phyloP scores from a whole-genome alignment of 805 yeast genomes.

The Candida caryicola region DNA sequence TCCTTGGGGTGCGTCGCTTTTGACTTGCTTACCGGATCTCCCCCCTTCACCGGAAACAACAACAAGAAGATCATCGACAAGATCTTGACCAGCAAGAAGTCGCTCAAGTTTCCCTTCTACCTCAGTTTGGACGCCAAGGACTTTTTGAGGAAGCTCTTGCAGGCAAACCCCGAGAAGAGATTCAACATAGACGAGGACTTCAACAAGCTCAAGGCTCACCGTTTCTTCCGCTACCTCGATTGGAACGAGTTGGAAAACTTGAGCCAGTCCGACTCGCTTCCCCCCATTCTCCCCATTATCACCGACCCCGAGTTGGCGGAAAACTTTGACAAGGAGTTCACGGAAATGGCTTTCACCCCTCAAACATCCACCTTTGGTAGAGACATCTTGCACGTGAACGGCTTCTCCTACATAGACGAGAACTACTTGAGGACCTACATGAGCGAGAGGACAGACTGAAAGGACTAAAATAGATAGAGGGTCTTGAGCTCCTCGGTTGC shows the following conservation, averaged over 20 bases:
- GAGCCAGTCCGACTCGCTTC: slow-evolving; percentile 18
- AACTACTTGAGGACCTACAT: slow-evolving; percentile 21
- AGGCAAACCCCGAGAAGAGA: slow-evolving; percentile 36
- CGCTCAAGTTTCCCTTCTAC: slow-evolving; percentile 38
- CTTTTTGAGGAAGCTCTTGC: slow-evolving; percentile 35
- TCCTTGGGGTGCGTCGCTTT: slow-evolving; percentile 44
- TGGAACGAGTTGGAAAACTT: slow-evolving; percentile 35
- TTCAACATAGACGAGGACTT: slow-evolving; percentile 37
- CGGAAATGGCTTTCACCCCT: slow-evolving; percentile 39
- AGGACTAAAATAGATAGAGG: too few species aligned
- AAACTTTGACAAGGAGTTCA: slow-evolving; percentile 43
- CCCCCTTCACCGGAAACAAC: slow-evolving; percentile 44
- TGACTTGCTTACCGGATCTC: slow-evolving; percentile 43
- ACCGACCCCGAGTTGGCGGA: slow-evolving; percentile 46
- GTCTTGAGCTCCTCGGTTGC: too few species aligned
- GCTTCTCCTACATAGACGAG: slow-evolving; percentile 42
- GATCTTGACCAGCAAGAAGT: slow-evolving; percentile 30
- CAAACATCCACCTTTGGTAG: slow-evolving; percentile 8
- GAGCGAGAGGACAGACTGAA: background rate
- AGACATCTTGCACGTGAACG: slow-evolving; percentile 40
- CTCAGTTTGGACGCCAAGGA: slow-evolving; percentile 43
- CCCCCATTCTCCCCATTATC: slow-evolving; percentile 43
- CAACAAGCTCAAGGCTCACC: slow-evolving; percentile 30
- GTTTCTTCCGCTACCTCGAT: slow-evolving; percentile 38
- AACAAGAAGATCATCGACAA: slow-evolving; percentile 40